phyloP scores from a whole-genome alignment of 441 rosid genomes.

The Arabidopsis hybrid region DNA sequence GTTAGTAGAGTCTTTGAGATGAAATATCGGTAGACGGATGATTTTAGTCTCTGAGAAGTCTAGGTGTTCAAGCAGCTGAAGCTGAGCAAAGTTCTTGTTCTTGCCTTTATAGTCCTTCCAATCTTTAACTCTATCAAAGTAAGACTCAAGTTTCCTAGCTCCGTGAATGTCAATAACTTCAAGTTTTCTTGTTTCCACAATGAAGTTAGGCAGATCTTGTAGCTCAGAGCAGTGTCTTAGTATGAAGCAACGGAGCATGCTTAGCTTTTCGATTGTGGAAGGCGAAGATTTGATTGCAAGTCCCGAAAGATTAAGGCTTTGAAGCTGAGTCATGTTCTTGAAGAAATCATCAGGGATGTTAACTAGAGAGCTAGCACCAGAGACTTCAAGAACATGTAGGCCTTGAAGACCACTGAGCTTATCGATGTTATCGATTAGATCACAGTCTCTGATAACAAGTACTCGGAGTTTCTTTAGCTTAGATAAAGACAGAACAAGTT shows the following conservation, averaged over 20 bases:
- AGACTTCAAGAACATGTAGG: constrained; percentile 60
- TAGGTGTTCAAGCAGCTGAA: constrained; percentile 47
- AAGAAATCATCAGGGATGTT: constrained; percentile 46
- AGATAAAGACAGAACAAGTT: constrained; percentile 35
- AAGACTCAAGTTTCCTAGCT: constrained; percentile 37
- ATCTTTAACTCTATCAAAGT: constrained; percentile 32
- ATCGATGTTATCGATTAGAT: constrained; percentile 37
- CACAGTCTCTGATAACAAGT: constrained; percentile 62
- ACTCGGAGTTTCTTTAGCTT: constrained; percentile 43
- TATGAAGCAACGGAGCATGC: constrained; percentile 57
- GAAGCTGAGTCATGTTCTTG: constrained; percentile 41
- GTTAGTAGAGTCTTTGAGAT: not conserved
- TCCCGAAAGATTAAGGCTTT: constrained; percentile 58
- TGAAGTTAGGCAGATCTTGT: constrained; percentile 46
- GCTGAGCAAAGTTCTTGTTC: constrained; percentile 48
- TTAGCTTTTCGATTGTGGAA: constrained; percentile 37
- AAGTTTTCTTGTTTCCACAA: constrained; percentile 31
- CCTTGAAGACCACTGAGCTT: constrained; percentile 38
- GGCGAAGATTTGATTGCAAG: constrained; percentile 43
- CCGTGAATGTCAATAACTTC: constrained; percentile 65
- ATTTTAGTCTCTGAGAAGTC: constrained; percentile 54
- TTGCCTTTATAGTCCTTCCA: constrained; percentile 35
- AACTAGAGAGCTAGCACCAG: constrained; percentile 47
- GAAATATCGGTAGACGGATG: constrained; percentile 49
- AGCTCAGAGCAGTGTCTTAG: constrained; percentile 54